phyloP scores from a whole-genome alignment of 208 protist genomes.

The Leishmania lainsoni region DNA sequence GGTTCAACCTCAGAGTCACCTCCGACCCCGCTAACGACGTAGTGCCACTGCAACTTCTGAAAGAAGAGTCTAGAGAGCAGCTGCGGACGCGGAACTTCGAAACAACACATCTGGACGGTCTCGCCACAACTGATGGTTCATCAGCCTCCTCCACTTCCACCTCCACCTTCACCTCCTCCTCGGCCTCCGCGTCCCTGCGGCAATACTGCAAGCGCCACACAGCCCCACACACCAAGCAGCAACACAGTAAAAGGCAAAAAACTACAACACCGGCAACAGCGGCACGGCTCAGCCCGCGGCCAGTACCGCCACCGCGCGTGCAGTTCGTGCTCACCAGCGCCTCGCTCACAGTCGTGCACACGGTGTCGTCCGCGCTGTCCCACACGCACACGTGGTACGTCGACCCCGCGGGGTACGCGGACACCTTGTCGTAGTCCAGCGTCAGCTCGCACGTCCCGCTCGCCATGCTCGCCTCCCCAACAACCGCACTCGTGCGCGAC shows the following conservation, averaged over 20 bases:
- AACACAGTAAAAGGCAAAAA: background rate
- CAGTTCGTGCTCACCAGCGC: slow-evolving; percentile 35
- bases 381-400: slow-evolving; percentile 61
- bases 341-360: slow-evolving; percentile 55
- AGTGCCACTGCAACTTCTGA: background rate
- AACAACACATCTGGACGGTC: background rate
- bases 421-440: slow-evolving; percentile 28
- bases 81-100: background rate
- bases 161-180: background rate
- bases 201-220: background rate
- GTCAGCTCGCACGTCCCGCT: slow-evolving; percentile 41
- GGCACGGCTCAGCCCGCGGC: slow-evolving; percentile 30
- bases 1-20: background rate
- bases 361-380: slow-evolving; percentile 39
- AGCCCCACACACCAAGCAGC: background rate
- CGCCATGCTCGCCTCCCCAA: slow-evolving; percentile 17
- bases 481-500: slow-evolving; percentile 21
- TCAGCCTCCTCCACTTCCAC: background rate
- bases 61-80: background rate
- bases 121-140: background rate
- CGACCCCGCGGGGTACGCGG: slow-evolving; percentile 29
- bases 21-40: background rate
- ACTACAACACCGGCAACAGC: slow-evolving; percentile 46
- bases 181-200: background rate
- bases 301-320: slow-evolving; percentile 19